phyloP scores from a whole-genome alignment of 2,329 filamentous ascomycete species.

The Sphaerulina musiva region DNA sequence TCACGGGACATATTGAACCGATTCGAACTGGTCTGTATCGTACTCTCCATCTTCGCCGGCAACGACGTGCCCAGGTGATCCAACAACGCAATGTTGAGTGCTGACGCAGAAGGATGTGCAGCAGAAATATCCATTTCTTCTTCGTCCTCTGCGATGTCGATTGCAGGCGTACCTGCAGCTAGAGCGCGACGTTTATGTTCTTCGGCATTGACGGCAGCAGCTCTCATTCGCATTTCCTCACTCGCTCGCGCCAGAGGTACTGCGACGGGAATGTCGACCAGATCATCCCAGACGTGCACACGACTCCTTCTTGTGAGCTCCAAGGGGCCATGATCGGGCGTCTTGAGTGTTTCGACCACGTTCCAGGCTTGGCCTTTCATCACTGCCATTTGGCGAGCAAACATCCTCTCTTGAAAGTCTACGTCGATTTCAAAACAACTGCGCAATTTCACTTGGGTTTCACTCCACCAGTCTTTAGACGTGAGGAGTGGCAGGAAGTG shows the following conservation, averaged over 20 bases:
- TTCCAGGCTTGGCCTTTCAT: constrained; percentile 99
- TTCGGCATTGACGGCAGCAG: constrained; percentile 27
- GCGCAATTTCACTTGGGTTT: constrained; percentile 81
- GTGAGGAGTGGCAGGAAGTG: constrained; percentile 96
- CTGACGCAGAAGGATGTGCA: constrained; percentile 51
- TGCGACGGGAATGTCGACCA: constrained; percentile 91
- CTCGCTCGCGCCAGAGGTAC: constrained; percentile 82
- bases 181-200: constrained; percentile 9
- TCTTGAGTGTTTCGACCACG: constrained; percentile 94
- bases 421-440: constrained; percentile 84
- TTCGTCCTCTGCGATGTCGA: constrained; percentile 15
- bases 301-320: constrained; percentile 84
- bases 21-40: constrained; percentile 31
- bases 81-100: constrained; percentile 59
- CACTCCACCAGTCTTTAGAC: constrained; percentile 93
- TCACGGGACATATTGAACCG: constrained; percentile 44
- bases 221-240: constrained; percentile 68
- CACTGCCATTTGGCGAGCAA: constrained; percentile 93
- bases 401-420: constrained; percentile 98
- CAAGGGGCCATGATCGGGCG: constrained; percentile 81
- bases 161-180: constrained; percentile 19
- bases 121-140: constrained; percentile 85
- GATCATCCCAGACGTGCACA: constrained; percentile 95
- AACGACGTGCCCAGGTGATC: constrained; percentile 42
- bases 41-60: constrained; percentile 33